These are phyloP conservation scores for Linanthus parryae DNA, from an alignment of 148 eudicot genomes.

Conservation along the genomic window DNA sequence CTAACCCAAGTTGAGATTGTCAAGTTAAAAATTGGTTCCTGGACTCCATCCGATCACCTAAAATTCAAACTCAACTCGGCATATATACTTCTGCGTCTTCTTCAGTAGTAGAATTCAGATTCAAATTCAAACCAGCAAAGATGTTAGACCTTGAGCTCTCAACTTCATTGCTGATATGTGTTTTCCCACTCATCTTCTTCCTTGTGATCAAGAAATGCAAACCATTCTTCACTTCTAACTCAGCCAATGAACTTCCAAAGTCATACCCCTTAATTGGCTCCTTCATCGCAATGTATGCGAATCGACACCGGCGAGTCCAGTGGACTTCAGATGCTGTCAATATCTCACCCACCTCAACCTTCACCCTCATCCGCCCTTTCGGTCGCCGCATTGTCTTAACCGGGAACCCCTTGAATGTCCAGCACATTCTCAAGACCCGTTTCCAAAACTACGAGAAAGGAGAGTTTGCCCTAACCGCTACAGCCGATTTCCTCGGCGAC, in stretches of 20 bases:
- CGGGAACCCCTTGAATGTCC: conserved; percentile 26
- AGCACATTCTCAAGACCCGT: conserved; percentile 23
- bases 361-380: conserved; percentile 24
- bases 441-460: conserved; percentile 30
- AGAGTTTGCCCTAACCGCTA: not conserved
- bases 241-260: conserved; percentile 10
- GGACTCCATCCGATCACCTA: too few relatives aligned
- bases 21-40: too few relatives aligned
- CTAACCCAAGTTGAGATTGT: too few relatives aligned
- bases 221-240: not conserved
- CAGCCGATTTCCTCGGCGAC: not conserved
- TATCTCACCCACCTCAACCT: conserved; percentile 16
- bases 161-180: not conserved
- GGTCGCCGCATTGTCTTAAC: conserved; percentile 22
- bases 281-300: conserved; percentile 11
- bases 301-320: conserved; percentile 18
- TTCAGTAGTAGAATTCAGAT: too few relatives aligned
- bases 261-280: conserved; percentile 35
- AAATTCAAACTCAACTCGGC: too few relatives aligned
- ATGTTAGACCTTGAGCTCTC: conserved; percentile 7
- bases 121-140: too few relatives aligned
- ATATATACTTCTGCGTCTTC: too few relatives aligned
- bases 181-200: not conserved
- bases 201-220: too few relatives aligned
- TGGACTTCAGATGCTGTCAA: conserved; percentile 25